Percentiles rank a stretch among this genome's conserved stretches.
Conservation (phyloP, 306 rosid genomes). For the Delonix regia region DNA sequence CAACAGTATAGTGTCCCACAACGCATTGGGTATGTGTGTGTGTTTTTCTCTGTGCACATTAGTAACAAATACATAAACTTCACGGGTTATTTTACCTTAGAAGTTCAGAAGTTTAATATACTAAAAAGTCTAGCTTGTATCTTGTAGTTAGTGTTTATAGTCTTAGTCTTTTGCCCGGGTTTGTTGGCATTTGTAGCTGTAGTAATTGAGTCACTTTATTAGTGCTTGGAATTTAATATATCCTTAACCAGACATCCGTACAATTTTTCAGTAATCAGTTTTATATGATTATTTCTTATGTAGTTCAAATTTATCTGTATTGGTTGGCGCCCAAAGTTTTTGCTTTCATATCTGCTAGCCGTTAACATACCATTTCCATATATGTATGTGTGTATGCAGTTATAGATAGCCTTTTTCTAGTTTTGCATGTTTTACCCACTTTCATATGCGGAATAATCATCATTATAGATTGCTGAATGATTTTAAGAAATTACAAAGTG, state of each 20-base stretch:
- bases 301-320: slow-evolving; percentile 5
- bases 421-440: background rate
- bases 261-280: slow-evolving; percentile 21
- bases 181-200: background rate
- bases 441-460: background rate
- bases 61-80: background rate
- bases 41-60: background rate
- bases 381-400: background rate
- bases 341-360: background rate
- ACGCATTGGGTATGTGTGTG: background rate
- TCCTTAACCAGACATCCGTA: background rate
- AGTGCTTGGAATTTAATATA: slow-evolving; percentile 3
- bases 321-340: background rate
- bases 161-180: background rate
- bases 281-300: slow-evolving; percentile 2
- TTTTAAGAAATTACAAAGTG: background rate
- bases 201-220: slow-evolving; percentile 14
- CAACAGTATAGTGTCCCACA: background rate
- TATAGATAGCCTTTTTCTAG: background rate
- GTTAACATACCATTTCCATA: too few relatives aligned
- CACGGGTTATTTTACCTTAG: background rate
- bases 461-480: background rate
- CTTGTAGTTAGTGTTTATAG: background rate
- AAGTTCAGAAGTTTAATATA: too few relatives aligned
- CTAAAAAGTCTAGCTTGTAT: background rate